Percentiles rank a stretch among this genome's conserved stretches.
Evolutionary conservation across 164 flowering plant species (phyloP).

Genomic region (Macadamia tetraphylla): DNA sequence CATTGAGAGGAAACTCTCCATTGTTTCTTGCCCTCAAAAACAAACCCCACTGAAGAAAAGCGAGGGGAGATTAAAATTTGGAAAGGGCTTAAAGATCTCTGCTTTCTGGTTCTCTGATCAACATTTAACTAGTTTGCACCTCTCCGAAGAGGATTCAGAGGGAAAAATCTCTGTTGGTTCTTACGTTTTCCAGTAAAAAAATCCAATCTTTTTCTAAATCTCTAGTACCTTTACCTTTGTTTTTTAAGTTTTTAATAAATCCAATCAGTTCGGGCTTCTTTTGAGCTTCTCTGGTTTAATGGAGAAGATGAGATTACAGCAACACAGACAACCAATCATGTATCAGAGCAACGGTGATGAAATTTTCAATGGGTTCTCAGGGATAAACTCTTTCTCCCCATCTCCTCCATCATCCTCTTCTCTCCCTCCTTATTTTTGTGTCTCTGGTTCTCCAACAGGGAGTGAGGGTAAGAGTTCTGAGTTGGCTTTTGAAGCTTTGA

Average conservation of each 20-base stretch:
- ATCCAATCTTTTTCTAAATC: not conserved
- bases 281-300: not conserved
- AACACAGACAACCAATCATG: conserved; percentile 7
- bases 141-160: not conserved
- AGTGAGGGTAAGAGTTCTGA: not conserved
- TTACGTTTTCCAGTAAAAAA: not conserved
- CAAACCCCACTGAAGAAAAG: conserved; percentile 1
- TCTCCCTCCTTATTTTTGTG: conserved; percentile 3
- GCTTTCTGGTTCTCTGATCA: conserved; percentile 4
- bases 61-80: not conserved
- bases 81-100: too few species aligned
- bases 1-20: not conserved
- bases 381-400: conserved; percentile 7
- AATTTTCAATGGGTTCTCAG: conserved; percentile 1
- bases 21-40: not conserved
- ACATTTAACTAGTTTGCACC: not conserved
- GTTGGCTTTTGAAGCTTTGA: conserved; percentile 16
- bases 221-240: too few species aligned
- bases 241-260: not conserved
- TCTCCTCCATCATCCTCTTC: not conserved
- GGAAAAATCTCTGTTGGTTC: conserved; percentile 5
- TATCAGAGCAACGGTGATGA: conserved; percentile 9
- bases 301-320: conserved; percentile 16
- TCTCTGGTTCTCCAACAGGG: conserved; percentile 5
- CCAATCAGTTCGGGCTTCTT: not conserved